phyloP scores from a whole-genome alignment of 2,329 filamentous ascomycete genomes.

The Neopestalotiopsis rosae region DNA sequence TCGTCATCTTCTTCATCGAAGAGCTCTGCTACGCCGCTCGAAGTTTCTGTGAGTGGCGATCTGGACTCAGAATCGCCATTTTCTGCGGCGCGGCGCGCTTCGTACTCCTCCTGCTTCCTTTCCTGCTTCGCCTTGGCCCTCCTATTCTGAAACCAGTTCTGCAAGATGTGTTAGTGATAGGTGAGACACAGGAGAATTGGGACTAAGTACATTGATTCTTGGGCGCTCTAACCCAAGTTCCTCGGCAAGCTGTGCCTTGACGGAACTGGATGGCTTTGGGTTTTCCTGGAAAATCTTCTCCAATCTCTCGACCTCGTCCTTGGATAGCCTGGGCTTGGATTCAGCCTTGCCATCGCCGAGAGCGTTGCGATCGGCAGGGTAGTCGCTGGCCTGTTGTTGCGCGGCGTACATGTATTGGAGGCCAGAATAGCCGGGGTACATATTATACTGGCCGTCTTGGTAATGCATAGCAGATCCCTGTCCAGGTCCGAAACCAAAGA shows the following conservation, averaged over 20 bases:
- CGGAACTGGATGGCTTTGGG: slow-evolving; percentile 66
- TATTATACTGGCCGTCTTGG: slow-evolving; percentile 31
- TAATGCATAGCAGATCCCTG: slow-evolving; percentile 32
- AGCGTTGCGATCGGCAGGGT: slow-evolving; percentile 31
- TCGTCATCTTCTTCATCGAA: slow-evolving; percentile 36
- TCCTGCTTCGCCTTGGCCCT: slow-evolving; percentile 70
- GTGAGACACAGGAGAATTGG: slow-evolving; percentile 13
- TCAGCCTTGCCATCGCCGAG: slow-evolving; percentile 37
- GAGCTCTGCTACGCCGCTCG: slow-evolving; percentile 26
- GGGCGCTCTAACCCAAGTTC: slow-evolving; percentile 67
- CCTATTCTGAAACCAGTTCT: slow-evolving; percentile 76
- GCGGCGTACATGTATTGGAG: slow-evolving; percentile 37
- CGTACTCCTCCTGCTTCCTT: slow-evolving; percentile 58
- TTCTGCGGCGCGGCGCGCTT: slow-evolving; percentile 48
- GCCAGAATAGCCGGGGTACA: slow-evolving; percentile 29
- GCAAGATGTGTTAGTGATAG: slow-evolving; percentile 25
- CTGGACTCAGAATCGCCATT: slow-evolving; percentile 41
- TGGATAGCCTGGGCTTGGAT: slow-evolving; percentile 66
- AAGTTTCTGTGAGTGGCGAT: slow-evolving; percentile 25
- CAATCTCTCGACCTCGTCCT: slow-evolving; percentile 75
- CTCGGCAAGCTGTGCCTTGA: slow-evolving; percentile 66
- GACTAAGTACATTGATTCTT: slow-evolving; percentile 62
- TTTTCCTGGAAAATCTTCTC: slow-evolving; percentile 69
- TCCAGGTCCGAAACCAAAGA: slow-evolving; percentile 32
- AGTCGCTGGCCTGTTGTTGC: slow-evolving; percentile 30